Conservation (phyloP, 2,329 filamentous ascomycete species). For the Pseudogymnoascus sp. region DNA sequence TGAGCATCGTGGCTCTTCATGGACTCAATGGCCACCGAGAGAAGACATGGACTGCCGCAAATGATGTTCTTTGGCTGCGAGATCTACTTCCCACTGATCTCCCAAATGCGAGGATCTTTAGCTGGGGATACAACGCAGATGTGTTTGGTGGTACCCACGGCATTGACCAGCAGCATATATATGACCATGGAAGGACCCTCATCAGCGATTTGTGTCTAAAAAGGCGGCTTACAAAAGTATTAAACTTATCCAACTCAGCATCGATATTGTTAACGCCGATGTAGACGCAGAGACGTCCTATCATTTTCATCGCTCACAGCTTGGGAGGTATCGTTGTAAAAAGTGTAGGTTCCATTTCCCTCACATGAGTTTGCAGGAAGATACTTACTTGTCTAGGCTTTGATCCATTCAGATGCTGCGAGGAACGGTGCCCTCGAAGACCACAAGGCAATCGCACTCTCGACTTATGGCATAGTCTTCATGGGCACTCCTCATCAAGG, state of each 20-base stretch:
- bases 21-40: conserved; percentile 28
- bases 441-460: conserved; percentile 29
- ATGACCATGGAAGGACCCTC: conserved; percentile 30
- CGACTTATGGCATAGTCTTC: conserved; percentile 34
- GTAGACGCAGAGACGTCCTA: conserved; percentile 26
- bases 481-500: conserved; percentile 35
- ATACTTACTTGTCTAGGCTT: conserved; percentile 23
- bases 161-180: conserved; percentile 26
- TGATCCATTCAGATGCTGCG: conserved; percentile 31
- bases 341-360: conserved; percentile 8
- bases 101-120: conserved; percentile 31
- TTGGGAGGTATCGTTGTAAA: conserved; percentile 31
- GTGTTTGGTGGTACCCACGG: conserved; percentile 15
- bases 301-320: conserved; percentile 30
- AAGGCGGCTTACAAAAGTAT: conserved; percentile 22
- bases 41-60: conserved; percentile 26
- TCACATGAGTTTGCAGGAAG: background rate
- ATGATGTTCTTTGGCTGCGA: conserved; percentile 24
- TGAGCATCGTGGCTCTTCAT: conserved; percentile 27
- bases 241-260: conserved; percentile 2
- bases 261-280: conserved; percentile 10
- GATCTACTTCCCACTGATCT: conserved; percentile 27
- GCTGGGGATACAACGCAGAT: conserved; percentile 31
- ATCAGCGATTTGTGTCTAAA: conserved; percentile 29
- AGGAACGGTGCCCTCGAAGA: conserved; percentile 23